Percentiles rank a stretch among this genome's conserved stretches.
Evolutionary conservation across 305 asterid genomes (phyloP).

Genomic region (Solanum hybrid): DNA sequence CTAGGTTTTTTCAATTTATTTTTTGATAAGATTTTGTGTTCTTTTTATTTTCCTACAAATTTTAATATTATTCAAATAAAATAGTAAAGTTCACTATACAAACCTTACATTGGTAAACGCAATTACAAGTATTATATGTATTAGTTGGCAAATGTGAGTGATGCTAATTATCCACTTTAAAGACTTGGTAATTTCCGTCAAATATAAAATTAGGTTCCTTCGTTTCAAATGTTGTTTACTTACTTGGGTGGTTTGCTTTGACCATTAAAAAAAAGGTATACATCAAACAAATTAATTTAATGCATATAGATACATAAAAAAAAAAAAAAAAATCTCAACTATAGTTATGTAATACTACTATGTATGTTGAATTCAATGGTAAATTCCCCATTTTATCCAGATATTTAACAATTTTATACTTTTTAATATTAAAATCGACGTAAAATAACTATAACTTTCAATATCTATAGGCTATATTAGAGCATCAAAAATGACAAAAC

Average conservation of each 20-base stretch:
- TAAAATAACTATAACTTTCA: background rate
- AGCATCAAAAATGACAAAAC: background rate
- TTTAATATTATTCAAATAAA: background rate
- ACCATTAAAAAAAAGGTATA: background rate
- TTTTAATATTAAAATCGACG: background rate
- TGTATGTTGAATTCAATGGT: background rate
- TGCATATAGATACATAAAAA: background rate
- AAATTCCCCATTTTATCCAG: background rate
- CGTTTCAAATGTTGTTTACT: background rate
- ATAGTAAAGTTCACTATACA: background rate
- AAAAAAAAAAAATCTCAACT: background rate
- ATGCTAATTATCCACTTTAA: background rate
- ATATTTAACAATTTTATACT: background rate
- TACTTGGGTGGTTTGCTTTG: background rate
- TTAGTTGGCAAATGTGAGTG: background rate
- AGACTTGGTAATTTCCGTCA: background rate
- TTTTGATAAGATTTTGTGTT: background rate
- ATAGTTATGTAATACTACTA: background rate
- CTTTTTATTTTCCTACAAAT: background rate
- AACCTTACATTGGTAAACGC: background rate
- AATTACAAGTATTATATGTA: background rate
- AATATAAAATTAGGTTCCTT: background rate
- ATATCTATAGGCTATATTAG: background rate
- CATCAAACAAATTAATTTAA: background rate
- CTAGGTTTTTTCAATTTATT: background rate